Evolutionary conservation across 805 yeast genomes (phyloP), one percentile per base, ranked within the genome.

Genomic region (Nematodospora valgi): DNA sequence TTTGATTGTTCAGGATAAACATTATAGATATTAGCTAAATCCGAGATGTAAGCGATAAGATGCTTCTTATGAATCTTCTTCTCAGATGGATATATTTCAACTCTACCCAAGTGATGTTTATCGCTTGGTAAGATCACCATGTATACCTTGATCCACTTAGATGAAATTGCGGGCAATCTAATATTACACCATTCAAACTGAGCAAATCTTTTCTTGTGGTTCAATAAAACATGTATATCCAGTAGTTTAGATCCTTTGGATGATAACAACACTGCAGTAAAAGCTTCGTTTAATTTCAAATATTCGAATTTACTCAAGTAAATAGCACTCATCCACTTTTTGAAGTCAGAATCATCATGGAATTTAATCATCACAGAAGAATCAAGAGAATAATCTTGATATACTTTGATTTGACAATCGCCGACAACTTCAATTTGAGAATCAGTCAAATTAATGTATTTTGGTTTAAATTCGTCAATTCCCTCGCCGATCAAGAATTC

Each of bases 121-220:
- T 66, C 70, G 13, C 61, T 56, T 0, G 84, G 83, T 3, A 58
- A 51, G 4, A 77, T 61, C 2, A 68, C 75, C 42, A 74, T 62
- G 38, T 54, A 76, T 42, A 79, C 76, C 45, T 72, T 67, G 21
- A 76, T 50, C 86, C 86, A 80, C 48, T 75, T 73, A 43, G 68
- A 68, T 30, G 76, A 70, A 28, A 77, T 59, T 40, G 73, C 76
- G 8, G 81, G 81, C 45, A 80, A 71, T 39, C 82, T 61, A 43
- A 80, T 52, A 48, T 76, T 74, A 51, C 79, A 75, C 83, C 84
- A 78, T 47, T 80, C 86, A 30, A 59, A 71, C 41, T 68, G 65
- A 4, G 67, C 49, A 44, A 61, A 70, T 40, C 75, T 66, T 40
- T 68, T 71, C 28, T 72, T 72, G 30, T 54, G 55, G 4, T 76